Conservation (phyloP, 805 yeast genomes). For the Starmerella lactis-condensi region DNA sequence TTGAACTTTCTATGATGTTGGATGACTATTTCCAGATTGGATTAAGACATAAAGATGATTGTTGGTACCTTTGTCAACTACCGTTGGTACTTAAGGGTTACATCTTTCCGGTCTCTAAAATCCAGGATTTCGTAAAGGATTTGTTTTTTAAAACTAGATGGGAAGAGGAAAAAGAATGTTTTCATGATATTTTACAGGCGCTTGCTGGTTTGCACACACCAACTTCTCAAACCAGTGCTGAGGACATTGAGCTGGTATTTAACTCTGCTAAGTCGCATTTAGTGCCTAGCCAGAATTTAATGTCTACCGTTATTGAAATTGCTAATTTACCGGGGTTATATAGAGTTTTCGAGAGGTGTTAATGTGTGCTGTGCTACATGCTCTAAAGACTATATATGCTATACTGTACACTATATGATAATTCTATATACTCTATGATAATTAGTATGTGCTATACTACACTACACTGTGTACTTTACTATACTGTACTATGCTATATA, state of each 20-base stretch:
- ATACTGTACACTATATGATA: too few relatives aligned
- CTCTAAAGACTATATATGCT: too few relatives aligned
- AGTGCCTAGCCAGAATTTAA: slow-evolving; percentile 40
- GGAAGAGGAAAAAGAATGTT: slow-evolving; percentile 48
- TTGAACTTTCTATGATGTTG: slow-evolving; percentile 56
- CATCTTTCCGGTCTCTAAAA: slow-evolving; percentile 40
- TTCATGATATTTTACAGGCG: slow-evolving; percentile 45
- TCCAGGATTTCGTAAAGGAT: slow-evolving; percentile 48
- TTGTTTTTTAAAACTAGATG: slow-evolving; percentile 31
- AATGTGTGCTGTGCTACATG: too few relatives aligned
- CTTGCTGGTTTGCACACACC: slow-evolving; percentile 62
- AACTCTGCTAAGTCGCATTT: slow-evolving; percentile 47
- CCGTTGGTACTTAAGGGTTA: slow-evolving; percentile 57
- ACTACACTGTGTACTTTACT: too few relatives aligned
- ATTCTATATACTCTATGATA: too few relatives aligned
- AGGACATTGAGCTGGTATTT: slow-evolving; percentile 28
- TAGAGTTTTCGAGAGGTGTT: slow-evolving; percentile 79
- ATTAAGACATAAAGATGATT: slow-evolving; percentile 21
- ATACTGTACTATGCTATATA: too few relatives aligned
- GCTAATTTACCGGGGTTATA: slow-evolving; percentile 86
- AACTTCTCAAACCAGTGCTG: slow-evolving; percentile 20
- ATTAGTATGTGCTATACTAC: too few relatives aligned
- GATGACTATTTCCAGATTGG: slow-evolving; percentile 54
- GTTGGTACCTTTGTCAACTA: slow-evolving; percentile 28
- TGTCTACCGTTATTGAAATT: slow-evolving; percentile 50